Base-by-base conservation (phyloP, 768 basidiomycete genomes). In the Holtermannia corniformis region DNA sequence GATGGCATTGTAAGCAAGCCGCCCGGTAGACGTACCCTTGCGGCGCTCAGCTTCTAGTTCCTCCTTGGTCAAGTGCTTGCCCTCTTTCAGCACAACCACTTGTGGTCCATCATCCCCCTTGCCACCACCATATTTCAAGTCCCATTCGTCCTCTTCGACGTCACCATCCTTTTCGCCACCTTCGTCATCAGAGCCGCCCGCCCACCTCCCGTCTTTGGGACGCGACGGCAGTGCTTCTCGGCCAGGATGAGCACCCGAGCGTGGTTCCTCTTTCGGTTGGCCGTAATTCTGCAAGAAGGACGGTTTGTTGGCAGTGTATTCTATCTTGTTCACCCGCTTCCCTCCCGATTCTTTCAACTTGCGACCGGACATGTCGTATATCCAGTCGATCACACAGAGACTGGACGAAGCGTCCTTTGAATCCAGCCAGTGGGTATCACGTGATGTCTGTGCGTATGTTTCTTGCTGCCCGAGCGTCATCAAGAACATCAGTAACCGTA, bases 31-130 rank as follows among this genome's bases (percentile, higher is more conserved):
- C 65, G 58, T 55, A 67, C 68, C 65, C 54, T 57, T 47, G 44
- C 62, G 49, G 32, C 68, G 61, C 48, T 67, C 67, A 45, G 86
- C 84, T 76, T 87, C 84, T 3, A 78, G 88, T 63, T 93, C 87
- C 50, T 78, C 74, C 57, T 79, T 83, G 1, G 80, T 81, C 41
- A 95, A 76, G 75, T 95, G 91, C 67, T 87, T 92, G 23, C 91
- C 90, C 59, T 84, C 80, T 65, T 80, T 87, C 59, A 95, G 68
- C 7, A 93, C 90, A 2, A 95, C 87, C 5, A 95, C 81, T 65
- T 87, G 86, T 2, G 90, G 90, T 59, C 79, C 82, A 71, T 92
- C 90, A 62, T 90, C 89, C 0, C 68, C 79, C 11, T 64, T 63
- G n/a, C 71, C 71, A 13, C 69, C 70, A 49, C 50, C 63, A 20